Evolutionary conservation across 1,139 yeast genomes (phyloP), one percentile per base, ranked within the genome.

Genomic region (Sugiyamaella castrensis): DNA sequence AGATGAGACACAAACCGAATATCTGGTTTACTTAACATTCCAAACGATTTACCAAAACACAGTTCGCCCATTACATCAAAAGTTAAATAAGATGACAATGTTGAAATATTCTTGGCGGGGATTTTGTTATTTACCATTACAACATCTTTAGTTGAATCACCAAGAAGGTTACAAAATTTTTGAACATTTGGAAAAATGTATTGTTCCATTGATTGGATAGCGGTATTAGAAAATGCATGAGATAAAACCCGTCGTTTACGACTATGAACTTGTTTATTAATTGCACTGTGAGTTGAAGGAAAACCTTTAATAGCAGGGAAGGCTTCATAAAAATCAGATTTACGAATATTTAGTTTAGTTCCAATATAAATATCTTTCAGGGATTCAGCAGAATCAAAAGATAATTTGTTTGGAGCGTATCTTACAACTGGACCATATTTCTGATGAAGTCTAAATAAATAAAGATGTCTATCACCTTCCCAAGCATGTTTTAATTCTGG

Each of bases 51-150:
- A 8, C 57, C 57, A 35, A 53, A 53, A 33, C 57, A 53, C n/a
- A 53, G 43, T 37, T 53, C 57, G 7, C 57, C 57, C 57, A 53
- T 53, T 15, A 53, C 55, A 34, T 53, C 57, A 42, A 53, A 53
- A 4, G 57, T 52, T 9, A 53, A 37, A 40, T 50, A 53, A 8
- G 50, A 45, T 10, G 57, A 50, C 13, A 53, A 37, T 9, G 47
- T 31, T 11, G 57, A 51, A 19, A 53, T 47, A 37, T 52, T 53
- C 41, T 53, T 53, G 13, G 52, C 55, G 9, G 55, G 53, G 13
- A 32, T 27, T 2, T 27, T 3, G 24, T 37, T 34, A 30, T 45
- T 38, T 9, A 53, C 47, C 9, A 16, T 28, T 8, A 52, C 53
- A n/a, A 43, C 35, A 29, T 53, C 57, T 15, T 47, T 49, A 6